phyloP scores from a whole-genome alignment of 495 filamentous ascomycete genomes.

The Podospora sp. region DNA sequence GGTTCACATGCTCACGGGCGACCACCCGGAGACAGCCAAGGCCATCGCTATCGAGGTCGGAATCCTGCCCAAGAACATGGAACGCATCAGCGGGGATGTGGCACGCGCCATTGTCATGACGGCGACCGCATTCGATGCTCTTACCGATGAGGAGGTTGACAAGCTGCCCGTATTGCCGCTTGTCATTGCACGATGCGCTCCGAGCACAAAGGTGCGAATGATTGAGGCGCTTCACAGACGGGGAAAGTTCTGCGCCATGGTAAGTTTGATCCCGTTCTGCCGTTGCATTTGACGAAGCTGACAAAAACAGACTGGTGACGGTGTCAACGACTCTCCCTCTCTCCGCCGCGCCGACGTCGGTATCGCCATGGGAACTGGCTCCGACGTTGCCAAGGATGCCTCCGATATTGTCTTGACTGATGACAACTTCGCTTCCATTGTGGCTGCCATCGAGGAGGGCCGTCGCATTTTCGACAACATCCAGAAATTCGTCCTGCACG shows the following conservation, averaged over 20 bases:
- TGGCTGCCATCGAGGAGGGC: conserved; percentile 72
- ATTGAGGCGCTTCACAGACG: conserved; percentile 69
- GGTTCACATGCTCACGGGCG: conserved; percentile 83
- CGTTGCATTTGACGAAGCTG: not conserved
- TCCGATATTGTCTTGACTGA: conserved; percentile 85
- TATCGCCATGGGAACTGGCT: conserved; percentile 84
- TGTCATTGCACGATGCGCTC: conserved; percentile 66
- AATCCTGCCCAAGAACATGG: conserved; percentile 64
- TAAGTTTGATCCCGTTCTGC: conserved; percentile 18
- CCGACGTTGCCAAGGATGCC: conserved; percentile 85
- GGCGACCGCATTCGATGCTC: conserved; percentile 62
- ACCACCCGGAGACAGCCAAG: conserved; percentile 73
- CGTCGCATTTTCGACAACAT: conserved; percentile 80
- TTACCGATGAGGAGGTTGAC: conserved; percentile 61
- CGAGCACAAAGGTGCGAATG: conserved; percentile 68
- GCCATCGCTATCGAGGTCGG: conserved; percentile 77
- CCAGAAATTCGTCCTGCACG: conserved; percentile 77
- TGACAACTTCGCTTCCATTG: conserved; percentile 82
- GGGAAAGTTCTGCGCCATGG: conserved; percentile 59
- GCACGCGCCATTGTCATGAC: conserved; percentile 62
- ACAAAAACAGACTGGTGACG: conserved; percentile 61
- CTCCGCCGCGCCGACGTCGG: conserved; percentile 78
- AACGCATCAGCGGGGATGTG: conserved; percentile 52
- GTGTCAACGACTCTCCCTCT: conserved; percentile 82
- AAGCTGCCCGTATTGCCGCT: conserved; percentile 60